Base-by-base conservation (phyloP, 2,329 filamentous ascomycete species). In the Endocalyx cinctus region DNA sequence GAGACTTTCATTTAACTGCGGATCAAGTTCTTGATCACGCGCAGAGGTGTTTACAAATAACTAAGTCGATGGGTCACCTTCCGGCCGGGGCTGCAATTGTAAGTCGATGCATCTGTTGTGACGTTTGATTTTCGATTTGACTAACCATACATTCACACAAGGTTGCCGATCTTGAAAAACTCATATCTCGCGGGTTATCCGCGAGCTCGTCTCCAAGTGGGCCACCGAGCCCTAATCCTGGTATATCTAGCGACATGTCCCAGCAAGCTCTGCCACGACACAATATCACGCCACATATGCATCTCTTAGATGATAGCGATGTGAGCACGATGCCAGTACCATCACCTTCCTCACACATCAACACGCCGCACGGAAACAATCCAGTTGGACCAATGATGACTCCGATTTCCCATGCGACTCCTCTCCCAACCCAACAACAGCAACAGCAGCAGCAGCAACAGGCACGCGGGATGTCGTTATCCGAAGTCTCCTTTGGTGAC, bases 21-120 rank as follows among this genome's bases (percentile, higher is more conserved):
- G 70, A 72, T 10, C 58, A 60, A 12, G 65, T 75, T 15, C 50
- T 63, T 27, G 70, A 76, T 32, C 63, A 72, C 26, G 67, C 68
- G 3, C 60, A 57, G n/a, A 59, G 70, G 7, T 77, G 74, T 34
- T 50, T 75, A 10, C 62, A 66, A 11, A 66, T 72, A 5, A 67
- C 72, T 12, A 66, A 66, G 39, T 63, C 69, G 28, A 73, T 70
- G 49, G 69, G 68, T 19, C 61, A 66, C 3, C 67, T 73, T 10
- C 64, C 69, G 10, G 72, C 73, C 0, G 69, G 70, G 2, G 62
- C 62, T 17, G 65, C 65, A 3, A 72, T 69, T 37, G 63, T 67
- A 53, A 55, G 62, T 54, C 25, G 57, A 28, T 25, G 3, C 16
- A 8, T 19, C 2, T 25, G 13, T 14, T 6, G 5, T 19, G 31